These are phyloP conservation scores for Talaromyces funiculosus DNA, from an alignment of 2,329 filamentous ascomycete species.

Conservation along the genomic window DNA sequence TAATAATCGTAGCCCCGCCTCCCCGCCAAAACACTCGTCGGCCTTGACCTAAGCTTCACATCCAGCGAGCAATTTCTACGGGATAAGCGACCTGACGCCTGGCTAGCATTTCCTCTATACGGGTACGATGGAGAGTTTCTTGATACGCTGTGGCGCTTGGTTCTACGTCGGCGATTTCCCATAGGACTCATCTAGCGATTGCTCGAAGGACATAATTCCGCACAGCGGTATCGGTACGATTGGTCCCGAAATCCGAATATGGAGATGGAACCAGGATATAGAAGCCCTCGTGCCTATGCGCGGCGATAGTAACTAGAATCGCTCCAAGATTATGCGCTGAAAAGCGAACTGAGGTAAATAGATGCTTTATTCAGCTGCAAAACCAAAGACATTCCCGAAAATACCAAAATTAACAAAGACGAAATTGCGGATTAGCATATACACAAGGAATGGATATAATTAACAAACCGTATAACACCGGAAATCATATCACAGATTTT, in stretches of 20 bases:
- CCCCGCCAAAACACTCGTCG: constrained; percentile 46
- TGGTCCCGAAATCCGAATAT: constrained; percentile 44
- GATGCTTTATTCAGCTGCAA: constrained; percentile 40
- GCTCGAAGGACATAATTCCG: constrained; percentile 8
- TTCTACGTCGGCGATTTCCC: constrained; percentile 46
- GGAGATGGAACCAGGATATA: constrained; percentile 48
- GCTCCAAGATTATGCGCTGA: constrained; percentile 47
- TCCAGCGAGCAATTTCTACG: constrained; percentile 56
- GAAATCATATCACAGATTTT: constrained; percentile 48
- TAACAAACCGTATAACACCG: constrained; percentile 49
- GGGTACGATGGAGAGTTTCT: constrained; percentile 52
- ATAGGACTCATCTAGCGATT: neutral
- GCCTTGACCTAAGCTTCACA: constrained; percentile 55
- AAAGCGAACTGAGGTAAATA: constrained; percentile 51
- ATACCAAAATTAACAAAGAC: constrained; percentile 34
- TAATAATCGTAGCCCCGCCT: constrained; percentile 41
- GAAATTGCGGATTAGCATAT: constrained; percentile 20
- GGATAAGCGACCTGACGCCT: constrained; percentile 53
- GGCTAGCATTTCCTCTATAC: constrained; percentile 60
- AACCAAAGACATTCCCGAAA: constrained; percentile 15
- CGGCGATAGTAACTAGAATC: constrained; percentile 28
- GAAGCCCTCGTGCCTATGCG: constrained; percentile 34
- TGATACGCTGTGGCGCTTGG: constrained; percentile 59
- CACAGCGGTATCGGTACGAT: constrained; percentile 18
- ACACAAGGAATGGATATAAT: constrained; percentile 44